Conservation (phyloP, 768 basidiomycete genomes). For the Mycena sanguinolenta region DNA sequence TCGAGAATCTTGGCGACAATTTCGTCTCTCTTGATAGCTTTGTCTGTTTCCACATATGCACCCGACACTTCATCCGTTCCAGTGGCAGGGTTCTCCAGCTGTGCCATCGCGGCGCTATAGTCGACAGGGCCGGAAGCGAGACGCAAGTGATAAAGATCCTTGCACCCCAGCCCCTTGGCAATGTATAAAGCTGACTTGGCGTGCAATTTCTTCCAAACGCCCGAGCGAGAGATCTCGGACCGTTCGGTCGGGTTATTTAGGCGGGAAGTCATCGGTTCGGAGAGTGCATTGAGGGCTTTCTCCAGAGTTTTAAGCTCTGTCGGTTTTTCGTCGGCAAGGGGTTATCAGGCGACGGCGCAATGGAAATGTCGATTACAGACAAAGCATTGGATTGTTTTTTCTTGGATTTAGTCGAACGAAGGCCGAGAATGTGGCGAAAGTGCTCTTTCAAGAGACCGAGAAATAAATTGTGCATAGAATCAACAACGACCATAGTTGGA, state of each 20-base stretch:
- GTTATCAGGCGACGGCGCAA: background rate
- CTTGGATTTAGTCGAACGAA: background rate
- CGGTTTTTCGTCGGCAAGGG: background rate
- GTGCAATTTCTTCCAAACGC: background rate
- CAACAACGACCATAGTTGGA: background rate
- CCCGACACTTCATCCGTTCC: no score
- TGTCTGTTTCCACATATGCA: no score
- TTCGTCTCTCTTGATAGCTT: background rate
- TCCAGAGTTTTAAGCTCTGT: background rate
- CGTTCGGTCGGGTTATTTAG: background rate
- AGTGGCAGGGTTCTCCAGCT: no score
- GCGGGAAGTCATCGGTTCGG: background rate
- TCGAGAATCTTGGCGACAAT: background rate
- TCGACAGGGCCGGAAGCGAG: no score
- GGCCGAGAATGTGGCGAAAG: slow-evolving; percentile 4
- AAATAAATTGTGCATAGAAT: slow-evolving; percentile 20
- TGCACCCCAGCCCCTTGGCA: background rate
- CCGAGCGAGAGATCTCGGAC: background rate
- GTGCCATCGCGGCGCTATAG: no score
- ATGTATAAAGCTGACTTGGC: background rate
- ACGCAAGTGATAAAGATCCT: background rate
- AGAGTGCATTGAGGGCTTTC: background rate
- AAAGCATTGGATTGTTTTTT: no score
- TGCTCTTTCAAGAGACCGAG: slow-evolving; percentile 13
- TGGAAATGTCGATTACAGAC: no score